Evolutionary conservation across 83 land plant genomes (phyloP), one percentile per base, ranked within the genome.

Genomic region (Picea mariana): DNA sequence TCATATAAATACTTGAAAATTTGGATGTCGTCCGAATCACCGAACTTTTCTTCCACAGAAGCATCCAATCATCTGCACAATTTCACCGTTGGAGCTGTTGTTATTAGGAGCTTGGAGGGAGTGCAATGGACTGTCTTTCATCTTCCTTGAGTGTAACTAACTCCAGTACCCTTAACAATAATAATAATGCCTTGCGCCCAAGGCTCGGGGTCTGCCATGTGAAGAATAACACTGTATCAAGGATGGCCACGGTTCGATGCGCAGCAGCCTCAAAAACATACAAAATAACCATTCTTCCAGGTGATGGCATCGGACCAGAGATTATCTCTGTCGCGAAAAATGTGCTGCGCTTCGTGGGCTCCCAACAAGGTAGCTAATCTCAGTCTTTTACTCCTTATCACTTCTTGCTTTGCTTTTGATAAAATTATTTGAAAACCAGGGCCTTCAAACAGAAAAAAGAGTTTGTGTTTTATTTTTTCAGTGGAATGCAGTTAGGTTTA

Each of bases 241-340:
- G 23, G 38, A 58, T 52, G 38, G 47, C 66, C 49, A 58, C 69
- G 18, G 20, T 88, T 78, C 83, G 87, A 26, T 90, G 92, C 82
- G 81, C 87, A 81, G 81, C 83, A 47, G 76, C 90, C 40, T 11
- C 83, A 23, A 88, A 78, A 77, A 85, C 84, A 49, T 95, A 95
- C 84, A 81, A 79, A 59, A 80, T 97, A 81, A 92, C 98, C 26
- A 86, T 97, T 23, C 93, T 97, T 40, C 98, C 99, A 62, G 99
- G 99, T 52, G 99, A 97, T 85, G 99, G 99, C 72, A 93, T 97
- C 65, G 99, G 99, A 18, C 99, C 99, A 9, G 99, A 97, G 82
- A 93, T 97, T 64, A 86, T 92, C 77, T 83, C 94, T 62, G 98
- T 97, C 47, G 94, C 99, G 75, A 85, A 90, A 59, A 87, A 92